phyloP scores from a whole-genome alignment of 208 protist species.

The Herpetomonas muscarum region DNA sequence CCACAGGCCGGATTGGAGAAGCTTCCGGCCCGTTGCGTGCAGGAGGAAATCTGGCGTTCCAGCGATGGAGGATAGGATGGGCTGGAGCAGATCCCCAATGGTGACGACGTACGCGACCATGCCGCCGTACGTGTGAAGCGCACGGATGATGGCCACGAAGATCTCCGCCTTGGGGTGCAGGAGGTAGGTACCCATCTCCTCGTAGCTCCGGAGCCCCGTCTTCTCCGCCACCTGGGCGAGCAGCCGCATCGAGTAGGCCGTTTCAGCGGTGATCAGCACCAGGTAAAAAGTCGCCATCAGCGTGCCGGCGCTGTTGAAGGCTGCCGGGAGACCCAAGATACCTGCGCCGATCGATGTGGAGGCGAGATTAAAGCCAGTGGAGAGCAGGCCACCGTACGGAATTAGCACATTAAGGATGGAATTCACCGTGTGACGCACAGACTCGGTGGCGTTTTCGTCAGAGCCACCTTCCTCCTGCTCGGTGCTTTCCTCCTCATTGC shows the following conservation, averaged over 20 bases:
- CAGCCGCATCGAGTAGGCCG: constrained; percentile 52
- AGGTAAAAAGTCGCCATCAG: constrained; percentile 44
- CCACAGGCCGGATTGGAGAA: constrained; percentile 48
- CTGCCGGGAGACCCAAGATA: constrained; percentile 50
- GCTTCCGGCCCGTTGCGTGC: constrained; percentile 23
- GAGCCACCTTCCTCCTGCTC: constrained; percentile 14
- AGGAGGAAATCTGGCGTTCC: constrained; percentile 34
- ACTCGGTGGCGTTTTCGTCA: constrained; percentile 9
- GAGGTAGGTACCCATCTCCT: constrained; percentile 28
- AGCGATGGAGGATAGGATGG: constrained; percentile 19
- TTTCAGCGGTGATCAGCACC: constrained; percentile 25
- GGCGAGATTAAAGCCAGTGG: constrained; percentile 46
- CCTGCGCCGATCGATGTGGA: constrained; percentile 53
- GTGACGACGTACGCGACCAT: constrained; percentile 56
- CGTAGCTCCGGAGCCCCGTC: constrained; percentile 36
- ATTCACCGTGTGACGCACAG: background rate
- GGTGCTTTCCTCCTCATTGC: constrained; percentile 17
- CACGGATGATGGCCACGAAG: constrained; percentile 38
- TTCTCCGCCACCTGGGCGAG: constrained; percentile 33
- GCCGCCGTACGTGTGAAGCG: constrained; percentile 41
- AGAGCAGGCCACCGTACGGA: constrained; percentile 37
- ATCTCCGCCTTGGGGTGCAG: constrained; percentile 44
- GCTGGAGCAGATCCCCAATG: constrained; percentile 36
- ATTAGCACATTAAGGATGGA: constrained; percentile 36
- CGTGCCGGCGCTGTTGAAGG: constrained; percentile 49